These are phyloP conservation scores for Marvania coccoides DNA, from an alignment of 139 green algal species.

Conservation along the genomic window DNA sequence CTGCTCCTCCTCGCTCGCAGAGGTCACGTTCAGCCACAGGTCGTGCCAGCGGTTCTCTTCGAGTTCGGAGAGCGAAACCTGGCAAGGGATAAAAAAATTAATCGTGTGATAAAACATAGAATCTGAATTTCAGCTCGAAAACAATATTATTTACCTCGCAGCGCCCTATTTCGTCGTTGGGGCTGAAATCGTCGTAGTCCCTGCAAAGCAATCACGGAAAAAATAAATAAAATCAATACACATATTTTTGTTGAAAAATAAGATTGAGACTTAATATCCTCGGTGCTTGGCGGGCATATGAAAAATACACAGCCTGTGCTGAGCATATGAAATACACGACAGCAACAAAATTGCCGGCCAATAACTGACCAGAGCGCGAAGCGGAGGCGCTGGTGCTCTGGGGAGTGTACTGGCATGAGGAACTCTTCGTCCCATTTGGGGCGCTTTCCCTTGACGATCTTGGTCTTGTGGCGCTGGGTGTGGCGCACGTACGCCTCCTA, in stretches of 20 bases:
- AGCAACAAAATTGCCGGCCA: too few relatives aligned
- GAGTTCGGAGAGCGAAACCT: neutral
- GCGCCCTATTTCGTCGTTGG: neutral
- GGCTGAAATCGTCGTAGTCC: neutral
- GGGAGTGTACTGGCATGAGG: neutral
- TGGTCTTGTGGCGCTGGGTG: neutral
- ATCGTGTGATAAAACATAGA: too few relatives aligned
- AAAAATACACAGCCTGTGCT: too few relatives aligned
- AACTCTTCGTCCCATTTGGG: neutral
- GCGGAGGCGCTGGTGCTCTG: neutral
- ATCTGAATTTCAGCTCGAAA: too few relatives aligned
- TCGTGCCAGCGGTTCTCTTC: neutral
- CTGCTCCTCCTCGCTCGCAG: neutral
- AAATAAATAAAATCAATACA: too few relatives aligned
- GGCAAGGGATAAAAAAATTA: too few relatives aligned
- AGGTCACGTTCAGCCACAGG: neutral
- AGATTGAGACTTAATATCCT: too few relatives aligned
- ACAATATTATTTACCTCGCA: too few relatives aligned
- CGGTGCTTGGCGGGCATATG: too few relatives aligned
- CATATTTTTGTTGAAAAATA: too few relatives aligned
- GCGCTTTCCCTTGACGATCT: neutral
- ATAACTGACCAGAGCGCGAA: neutral
- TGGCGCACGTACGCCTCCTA: neutral
- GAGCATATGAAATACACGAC: too few relatives aligned
- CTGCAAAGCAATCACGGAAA: too few relatives aligned